phyloP scores from a whole-genome alignment of 345 rosid species.

The Melaleuca quinquenervia region DNA sequence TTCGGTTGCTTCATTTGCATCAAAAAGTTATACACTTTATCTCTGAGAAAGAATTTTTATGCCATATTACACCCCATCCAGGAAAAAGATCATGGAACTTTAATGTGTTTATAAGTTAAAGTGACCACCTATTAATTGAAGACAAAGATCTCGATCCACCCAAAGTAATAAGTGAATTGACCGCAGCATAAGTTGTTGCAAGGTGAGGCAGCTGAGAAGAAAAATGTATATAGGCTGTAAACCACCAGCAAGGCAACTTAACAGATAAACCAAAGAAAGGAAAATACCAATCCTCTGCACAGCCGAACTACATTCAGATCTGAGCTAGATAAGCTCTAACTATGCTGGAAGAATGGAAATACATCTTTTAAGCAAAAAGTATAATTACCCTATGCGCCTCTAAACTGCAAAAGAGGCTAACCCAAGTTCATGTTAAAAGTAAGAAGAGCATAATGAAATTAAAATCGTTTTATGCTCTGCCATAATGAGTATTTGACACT shows the following conservation, averaged over 20 bases:
- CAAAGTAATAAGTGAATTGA: conserved; percentile 78
- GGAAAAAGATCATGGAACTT: not conserved
- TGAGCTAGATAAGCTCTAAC: not conserved
- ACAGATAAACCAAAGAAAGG: not conserved
- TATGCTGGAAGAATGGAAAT: not conserved
- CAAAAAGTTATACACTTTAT: conserved; percentile 40
- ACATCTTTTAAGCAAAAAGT: not conserved
- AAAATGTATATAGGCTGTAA: not conserved
- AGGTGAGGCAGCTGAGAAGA: conserved; percentile 83
- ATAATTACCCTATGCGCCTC: not conserved
- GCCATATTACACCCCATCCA: not conserved
- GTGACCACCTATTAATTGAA: conserved; percentile 71
- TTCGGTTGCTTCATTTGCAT: conserved; percentile 60
- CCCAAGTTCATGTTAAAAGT: not conserved
- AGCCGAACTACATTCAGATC: not conserved
- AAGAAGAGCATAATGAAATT: not conserved
- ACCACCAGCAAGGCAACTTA: not conserved
- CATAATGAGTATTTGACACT: not conserved
- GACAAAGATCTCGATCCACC: conserved; percentile 63
- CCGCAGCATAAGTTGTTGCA: conserved; percentile 94
- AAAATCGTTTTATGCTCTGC: not conserved
- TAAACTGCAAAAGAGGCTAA: not conserved
- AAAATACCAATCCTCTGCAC: not conserved
- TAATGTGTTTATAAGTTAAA: not conserved
- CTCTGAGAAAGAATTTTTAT: conserved; percentile 33